Conservation (phyloP, 306 rosid genomes). For the Sindora glabra region DNA sequence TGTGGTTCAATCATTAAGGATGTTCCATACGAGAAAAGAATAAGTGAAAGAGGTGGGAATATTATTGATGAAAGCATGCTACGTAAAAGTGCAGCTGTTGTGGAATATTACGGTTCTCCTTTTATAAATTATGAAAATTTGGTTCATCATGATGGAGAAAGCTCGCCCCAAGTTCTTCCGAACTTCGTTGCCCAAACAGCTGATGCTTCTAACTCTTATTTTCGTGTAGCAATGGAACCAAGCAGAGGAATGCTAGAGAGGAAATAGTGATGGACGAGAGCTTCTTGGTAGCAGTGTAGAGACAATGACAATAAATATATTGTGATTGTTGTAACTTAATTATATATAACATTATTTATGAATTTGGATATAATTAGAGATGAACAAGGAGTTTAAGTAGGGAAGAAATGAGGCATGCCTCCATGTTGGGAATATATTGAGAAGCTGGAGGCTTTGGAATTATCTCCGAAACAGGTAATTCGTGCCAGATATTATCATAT, state of each 20-base stretch:
- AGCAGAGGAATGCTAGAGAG: constrained; percentile 46
- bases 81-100: constrained; percentile 22
- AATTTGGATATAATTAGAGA: constrained; percentile 4
- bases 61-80: not conserved
- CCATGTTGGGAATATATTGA: not conserved
- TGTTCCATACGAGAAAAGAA: constrained; percentile 11
- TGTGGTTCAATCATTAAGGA: constrained; percentile 47
- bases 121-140: constrained; percentile 41
- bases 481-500: not conserved
- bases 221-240: constrained; percentile 45
- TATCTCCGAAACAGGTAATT: constrained; percentile 2
- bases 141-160: constrained; percentile 35
- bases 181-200: constrained; percentile 55
- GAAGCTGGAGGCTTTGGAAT: not conserved
- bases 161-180: constrained; percentile 46
- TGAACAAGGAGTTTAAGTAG: not conserved
- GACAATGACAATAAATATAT: not conserved
- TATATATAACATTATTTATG: constrained; percentile 11
- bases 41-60: constrained; percentile 1
- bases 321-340: not conserved
- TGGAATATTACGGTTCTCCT: constrained; percentile 34
- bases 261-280: constrained; percentile 14
- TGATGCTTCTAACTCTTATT: constrained; percentile 55
- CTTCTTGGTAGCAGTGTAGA: constrained; percentile 26
- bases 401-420: not conserved